Base-by-base conservation (phyloP, 805 yeast species). In the Zygosaccharomyces bailii region DNA sequence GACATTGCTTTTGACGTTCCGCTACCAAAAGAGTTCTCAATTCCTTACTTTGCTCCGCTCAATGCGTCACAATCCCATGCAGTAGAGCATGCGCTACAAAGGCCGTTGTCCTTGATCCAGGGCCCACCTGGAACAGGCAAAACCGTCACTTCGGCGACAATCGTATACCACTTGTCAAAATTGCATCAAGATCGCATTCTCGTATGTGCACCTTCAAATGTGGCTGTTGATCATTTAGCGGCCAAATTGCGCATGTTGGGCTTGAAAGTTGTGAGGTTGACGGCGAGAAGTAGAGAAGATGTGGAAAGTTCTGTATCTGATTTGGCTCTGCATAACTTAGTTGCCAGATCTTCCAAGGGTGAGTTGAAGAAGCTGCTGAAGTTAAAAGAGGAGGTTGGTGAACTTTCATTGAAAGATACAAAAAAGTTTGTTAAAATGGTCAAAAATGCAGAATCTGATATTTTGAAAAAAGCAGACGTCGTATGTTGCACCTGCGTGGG, bases 91-190 rank as follows among this genome's bases (percentile, higher is more conserved):
- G 95, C 83, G 0, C 63, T 88, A 46, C 76, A 75, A 55, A 72
- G 79, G 52, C 96, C 95, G 1, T 69, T 89, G 34, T 78, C 93
- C 4, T 72, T 88, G 52, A 87, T 88, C 50, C 96, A 90, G 63
- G 97, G 97, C 13, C 97, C 97, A 7, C 97, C 97, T 3, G 96
- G 96, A 51, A 90, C 97, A 0, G 97, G 97, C 61, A 90, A 90
- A 60, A 90, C 97, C 0, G 95, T 87, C 11, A 89, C 96, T 0
- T 87, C 96, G 0, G 91, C 96, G 1, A 82, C 95, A 0, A 86
- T 90, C 46, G 78, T 89, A 23, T 83, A 86, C 54, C 96, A 87
- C 56, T 68, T 88, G 43, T 72, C 80, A 2, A 77, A 79, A 46
- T 58, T 81, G 48, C 78, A 77, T 54, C 76, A 77, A 44, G 81